Percentiles rank a stretch among this genome's conserved stretches.
phyloP scores from a whole-genome alignment of 257 asterid genomes.

The Datura wrightii region DNA sequence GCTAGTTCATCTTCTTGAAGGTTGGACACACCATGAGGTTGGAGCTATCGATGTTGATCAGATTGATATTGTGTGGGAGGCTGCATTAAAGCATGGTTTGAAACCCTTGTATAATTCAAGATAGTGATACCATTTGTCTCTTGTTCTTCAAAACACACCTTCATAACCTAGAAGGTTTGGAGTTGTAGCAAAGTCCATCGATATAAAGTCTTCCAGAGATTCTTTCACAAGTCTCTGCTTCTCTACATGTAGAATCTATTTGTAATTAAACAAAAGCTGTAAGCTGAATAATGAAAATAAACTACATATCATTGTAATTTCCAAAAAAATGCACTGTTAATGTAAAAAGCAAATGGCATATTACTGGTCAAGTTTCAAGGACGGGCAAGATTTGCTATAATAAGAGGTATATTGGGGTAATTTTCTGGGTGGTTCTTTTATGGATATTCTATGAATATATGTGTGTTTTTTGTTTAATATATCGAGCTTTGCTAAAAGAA shows the following conservation, averaged over 20 bases:
- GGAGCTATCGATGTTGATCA: conserved; percentile 84
- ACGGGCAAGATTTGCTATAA: neutral
- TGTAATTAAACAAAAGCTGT: neutral
- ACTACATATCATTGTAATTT: neutral
- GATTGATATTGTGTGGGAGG: conserved; percentile 88
- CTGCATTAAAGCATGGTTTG: conserved; percentile 84
- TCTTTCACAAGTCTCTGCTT: neutral
- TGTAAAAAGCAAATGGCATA: neutral
- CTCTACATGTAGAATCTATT: neutral
- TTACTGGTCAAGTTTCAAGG: neutral
- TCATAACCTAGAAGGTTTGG: neutral
- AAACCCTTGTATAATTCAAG: conserved; percentile 55
- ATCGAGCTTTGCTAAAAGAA: neutral
- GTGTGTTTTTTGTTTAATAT: neutral
- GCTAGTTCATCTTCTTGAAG: conserved; percentile 81
- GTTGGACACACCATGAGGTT: conserved; percentile 88
- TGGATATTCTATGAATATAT: neutral
- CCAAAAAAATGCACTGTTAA: neutral
- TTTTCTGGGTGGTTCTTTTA: neutral
- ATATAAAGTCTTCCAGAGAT: neutral
- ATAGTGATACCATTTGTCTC: neutral
- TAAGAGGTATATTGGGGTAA: neutral
- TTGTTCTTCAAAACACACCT: neutral
- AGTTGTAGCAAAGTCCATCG: neutral
- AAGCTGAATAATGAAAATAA: neutral